Conservation (phyloP, 805 yeast genomes). For the Lachancea dasiensis region DNA sequence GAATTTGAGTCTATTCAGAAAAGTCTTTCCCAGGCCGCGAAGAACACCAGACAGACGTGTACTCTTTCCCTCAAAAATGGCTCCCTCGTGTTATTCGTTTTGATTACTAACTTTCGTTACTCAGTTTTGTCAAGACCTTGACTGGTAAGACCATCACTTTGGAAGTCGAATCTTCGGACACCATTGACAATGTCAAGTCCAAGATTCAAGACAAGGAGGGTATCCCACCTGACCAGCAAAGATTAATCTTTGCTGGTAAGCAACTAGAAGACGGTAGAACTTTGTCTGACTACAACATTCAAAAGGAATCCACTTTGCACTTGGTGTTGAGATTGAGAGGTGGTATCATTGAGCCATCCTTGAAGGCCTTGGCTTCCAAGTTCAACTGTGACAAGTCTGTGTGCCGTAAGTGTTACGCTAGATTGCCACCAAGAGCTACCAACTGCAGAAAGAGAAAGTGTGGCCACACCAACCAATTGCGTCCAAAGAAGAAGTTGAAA, state of each 20-base stretch:
- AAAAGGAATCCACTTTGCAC: slow-evolving; percentile 97
- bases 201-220: slow-evolving; percentile 99
- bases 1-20: too few species aligned
- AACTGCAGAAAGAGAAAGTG: slow-evolving; percentile 99
- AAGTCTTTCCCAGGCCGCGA: too few species aligned
- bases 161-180: slow-evolving; percentile 98
- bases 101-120: slow-evolving; percentile 9
- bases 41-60: too few species aligned
- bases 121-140: slow-evolving; percentile 73
- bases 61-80: not conserved
- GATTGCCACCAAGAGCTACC: slow-evolving; percentile 99
- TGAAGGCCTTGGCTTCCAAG: slow-evolving; percentile 98
- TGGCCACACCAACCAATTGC: slow-evolving; percentile 99
- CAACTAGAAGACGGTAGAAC: slow-evolving; percentile 99
- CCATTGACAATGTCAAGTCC: slow-evolving; percentile 97
- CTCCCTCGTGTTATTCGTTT: not conserved
- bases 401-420: slow-evolving; percentile 99
- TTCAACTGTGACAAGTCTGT: slow-evolving; percentile 99
- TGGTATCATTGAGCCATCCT: slow-evolving; percentile 99
- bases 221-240: slow-evolving; percentile 99
- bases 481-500: slow-evolving; percentile 99
- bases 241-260: slow-evolving; percentile 99
- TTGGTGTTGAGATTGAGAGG: slow-evolving; percentile 96
- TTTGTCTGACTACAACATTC: slow-evolving; percentile 98
- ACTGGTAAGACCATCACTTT: slow-evolving; percentile 95